These are phyloP conservation scores for Hypoxylon sp. DNA, from an alignment of 2,329 filamentous ascomycete species.

Conservation along the genomic window DNA sequence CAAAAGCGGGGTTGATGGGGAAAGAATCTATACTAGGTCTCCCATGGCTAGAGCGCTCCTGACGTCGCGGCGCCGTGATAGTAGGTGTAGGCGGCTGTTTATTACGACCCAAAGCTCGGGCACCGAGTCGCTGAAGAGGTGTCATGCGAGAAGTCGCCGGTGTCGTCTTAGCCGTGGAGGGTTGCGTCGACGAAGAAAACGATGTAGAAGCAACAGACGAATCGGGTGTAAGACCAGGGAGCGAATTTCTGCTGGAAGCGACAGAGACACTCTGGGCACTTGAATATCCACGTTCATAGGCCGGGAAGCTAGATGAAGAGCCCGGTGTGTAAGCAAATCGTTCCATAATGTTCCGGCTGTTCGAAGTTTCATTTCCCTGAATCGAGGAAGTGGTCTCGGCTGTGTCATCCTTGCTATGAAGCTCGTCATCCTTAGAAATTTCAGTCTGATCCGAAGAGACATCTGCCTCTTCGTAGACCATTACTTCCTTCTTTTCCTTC, in stretches of 20 bases:
- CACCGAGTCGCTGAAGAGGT: slow-evolving; percentile 69
- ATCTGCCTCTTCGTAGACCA: slow-evolving; percentile 63
- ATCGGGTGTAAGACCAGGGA: slow-evolving; percentile 54
- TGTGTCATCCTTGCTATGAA: slow-evolving; percentile 8
- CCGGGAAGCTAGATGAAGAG: slow-evolving; percentile 3
- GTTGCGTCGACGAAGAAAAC: slow-evolving; percentile 57
- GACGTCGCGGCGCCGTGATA: slow-evolving; percentile 44
- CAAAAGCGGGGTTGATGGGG: slow-evolving; percentile 68
- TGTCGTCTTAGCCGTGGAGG: slow-evolving; percentile 62
- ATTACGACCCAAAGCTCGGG: slow-evolving; percentile 59
- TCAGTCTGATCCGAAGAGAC: slow-evolving; percentile 44
- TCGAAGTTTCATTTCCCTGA: slow-evolving; percentile 26
- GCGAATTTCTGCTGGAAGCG: slow-evolving; percentile 48
- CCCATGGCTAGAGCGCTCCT: slow-evolving; percentile 47
- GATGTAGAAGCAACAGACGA: slow-evolving; percentile 47
- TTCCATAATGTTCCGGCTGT: slow-evolving; percentile 53
- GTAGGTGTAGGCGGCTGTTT: slow-evolving; percentile 50
- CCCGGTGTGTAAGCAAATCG: slow-evolving; percentile 53
- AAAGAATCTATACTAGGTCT: slow-evolving; percentile 55
- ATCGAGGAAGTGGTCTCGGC: slow-evolving; percentile 7
- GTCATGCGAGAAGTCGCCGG: slow-evolving; percentile 62
- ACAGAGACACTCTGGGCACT: slow-evolving; percentile 40
- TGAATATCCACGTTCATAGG: slow-evolving; percentile 9
- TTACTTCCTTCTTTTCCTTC: slow-evolving; percentile 58
- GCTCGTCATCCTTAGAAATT: slow-evolving; percentile 45